Evolutionary conservation across 1,284 basidiomycete genomes (phyloP), one percentile per base, ranked within the genome.

Genomic region (Cryptococcus amylolentus): DNA sequence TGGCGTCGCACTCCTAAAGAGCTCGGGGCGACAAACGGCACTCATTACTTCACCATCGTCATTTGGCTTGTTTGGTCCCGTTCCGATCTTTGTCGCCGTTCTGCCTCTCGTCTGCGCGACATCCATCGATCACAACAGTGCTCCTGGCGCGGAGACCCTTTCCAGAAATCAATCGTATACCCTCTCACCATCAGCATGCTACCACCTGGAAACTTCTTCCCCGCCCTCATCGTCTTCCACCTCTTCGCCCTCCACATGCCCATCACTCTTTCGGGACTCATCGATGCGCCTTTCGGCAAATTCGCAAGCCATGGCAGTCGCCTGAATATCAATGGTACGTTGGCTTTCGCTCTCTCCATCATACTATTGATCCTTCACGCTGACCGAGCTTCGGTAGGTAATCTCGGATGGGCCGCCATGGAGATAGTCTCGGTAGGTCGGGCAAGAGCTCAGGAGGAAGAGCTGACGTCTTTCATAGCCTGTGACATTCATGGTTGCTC

Each of bases 381-480:
- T 23, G 23, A 23, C 23, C 23, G 23, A 3, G 3, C 41, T 43
- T 44, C 14, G 28, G 35, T 49, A 62, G 80, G 79, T 10, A 79
- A 79, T 55, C n/a, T 75, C 6, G 80, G 87, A 35, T 94, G 91
- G 90, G 87, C 91, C 27, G 42, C 83, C 49, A 94, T 94, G 90
- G 91, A 95, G 75, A 78, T 89, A 43, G 81, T 88, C n/a, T 83
- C 89, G 3, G 89, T 90, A 7, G 52, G 84, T 61, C 16, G 45
- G 10, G 26, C 27, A 12, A 26, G 14, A 23, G 41, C 41, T 42
- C 41, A 16, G 41, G 41, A 8, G 20, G 41, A 10, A 26, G 45
- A 18, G 27, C 45, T 42, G 43, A 37, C 23, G 9, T 7, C 18
- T 54, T 31, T 35, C 23, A 77, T 79, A 76, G 78, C 80, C 43